Evolutionary conservation across 192 early-diverging fungal genomes (phyloP), one percentile per base, ranked within the genome.

Genomic region (Mortierella hygrophila): DNA sequence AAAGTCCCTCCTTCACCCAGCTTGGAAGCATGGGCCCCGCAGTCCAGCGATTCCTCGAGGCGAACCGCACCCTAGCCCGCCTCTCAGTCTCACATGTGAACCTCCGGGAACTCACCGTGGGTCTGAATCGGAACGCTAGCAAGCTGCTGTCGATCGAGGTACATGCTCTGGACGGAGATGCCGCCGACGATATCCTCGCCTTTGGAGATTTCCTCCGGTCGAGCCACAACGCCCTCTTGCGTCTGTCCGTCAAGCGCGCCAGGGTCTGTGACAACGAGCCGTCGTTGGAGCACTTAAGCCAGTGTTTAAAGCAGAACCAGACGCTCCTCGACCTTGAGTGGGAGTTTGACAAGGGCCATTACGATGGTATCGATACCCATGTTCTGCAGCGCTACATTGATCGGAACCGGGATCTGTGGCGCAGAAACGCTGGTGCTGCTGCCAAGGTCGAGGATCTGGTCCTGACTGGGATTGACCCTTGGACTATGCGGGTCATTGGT

Each of bases 41-140:
- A 7, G 65, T 77, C 16, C 78, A 74, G 26, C 75, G 57, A 42
- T 77, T 86, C 41, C 75, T 86, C 3, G 71, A 69, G 75, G 65
- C 44, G 42, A 86, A 80, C 70, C 41, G 63, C 1, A 68, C 70
- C 40, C 54, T 86, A 3, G 21, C 52, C 37, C 75, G 78, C 32
- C 75, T 86, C 9, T 77, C 83, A 1, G 41, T 80, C 6, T 86
- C 83, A 23, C 79, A 86, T 55, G 79, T 81, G 55, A 80, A 77
- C 49, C 83, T 86, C 57, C 35, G 70, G 13, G 83, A 86, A 23
- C 70, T 86, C 47, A 55, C 83, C 23, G 9, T 44, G 40, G 83
- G 83, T 10, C 37, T 86, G 35, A 26, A 10, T 0, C 6, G 32
- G 10, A 86, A 80, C 23, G 38, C 40, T 13, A 71, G 74, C 41